These are phyloP conservation scores for Leccinum uliginosum DNA, from an alignment of 768 basidiomycete species.

Conservation along the genomic window DNA sequence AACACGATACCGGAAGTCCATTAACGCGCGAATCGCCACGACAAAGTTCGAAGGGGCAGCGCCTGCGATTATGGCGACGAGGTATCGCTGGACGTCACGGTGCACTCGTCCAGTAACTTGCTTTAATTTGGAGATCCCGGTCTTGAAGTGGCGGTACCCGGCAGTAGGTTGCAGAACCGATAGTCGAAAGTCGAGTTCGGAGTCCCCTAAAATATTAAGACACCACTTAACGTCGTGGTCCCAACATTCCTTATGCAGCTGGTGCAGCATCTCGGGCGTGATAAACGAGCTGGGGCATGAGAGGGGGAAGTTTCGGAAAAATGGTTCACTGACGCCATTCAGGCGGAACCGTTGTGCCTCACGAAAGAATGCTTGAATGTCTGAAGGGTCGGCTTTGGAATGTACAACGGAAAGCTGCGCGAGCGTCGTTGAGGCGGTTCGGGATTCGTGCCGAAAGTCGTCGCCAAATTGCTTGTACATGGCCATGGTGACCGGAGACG, in stretches of 20 bases:
- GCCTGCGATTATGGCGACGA: neutral
- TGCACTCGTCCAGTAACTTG: neutral
- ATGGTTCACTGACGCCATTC: neutral
- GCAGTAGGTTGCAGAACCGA: neutral
- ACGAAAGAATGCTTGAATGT: too few species aligned
- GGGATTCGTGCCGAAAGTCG: too few species aligned
- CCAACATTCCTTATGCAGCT: neutral
- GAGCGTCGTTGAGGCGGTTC: too few species aligned
- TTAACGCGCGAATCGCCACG: neutral
- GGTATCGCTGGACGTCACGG: neutral
- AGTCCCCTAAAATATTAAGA: neutral
- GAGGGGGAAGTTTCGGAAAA: neutral
- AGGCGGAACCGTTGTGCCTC: neutral
- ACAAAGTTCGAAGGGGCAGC: neutral
- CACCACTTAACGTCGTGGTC: neutral
- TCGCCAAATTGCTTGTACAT: too few species aligned
- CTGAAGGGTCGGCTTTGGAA: too few species aligned
- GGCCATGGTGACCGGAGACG: too few species aligned
- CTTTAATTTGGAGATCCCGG: neutral
- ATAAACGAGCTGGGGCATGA: neutral
- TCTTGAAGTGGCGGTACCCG: neutral
- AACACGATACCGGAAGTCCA: neutral
- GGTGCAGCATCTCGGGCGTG: neutral
- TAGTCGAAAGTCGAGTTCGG: neutral
- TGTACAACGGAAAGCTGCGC: too few species aligned